These are phyloP conservation scores for Inga leiocalycina DNA, from an alignment of 306 rosid species.

Conservation along the genomic window DNA sequence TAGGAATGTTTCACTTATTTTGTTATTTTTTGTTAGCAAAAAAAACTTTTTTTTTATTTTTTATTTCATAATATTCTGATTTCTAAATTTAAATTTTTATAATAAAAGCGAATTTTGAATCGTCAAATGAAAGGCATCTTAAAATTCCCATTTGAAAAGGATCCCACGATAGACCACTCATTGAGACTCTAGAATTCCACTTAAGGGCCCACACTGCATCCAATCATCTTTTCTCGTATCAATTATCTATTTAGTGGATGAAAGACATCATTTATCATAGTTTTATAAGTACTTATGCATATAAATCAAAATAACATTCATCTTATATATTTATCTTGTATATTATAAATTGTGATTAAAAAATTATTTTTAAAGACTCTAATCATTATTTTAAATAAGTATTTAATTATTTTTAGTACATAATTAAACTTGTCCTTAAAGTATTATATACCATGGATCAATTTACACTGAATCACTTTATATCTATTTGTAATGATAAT, in stretches of 20 bases:
- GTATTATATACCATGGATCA: background rate
- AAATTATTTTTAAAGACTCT: too few species aligned
- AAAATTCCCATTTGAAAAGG: background rate
- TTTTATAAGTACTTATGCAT: too few species aligned
- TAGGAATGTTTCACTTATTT: too few species aligned
- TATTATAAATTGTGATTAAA: too few species aligned
- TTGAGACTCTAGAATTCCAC: background rate
- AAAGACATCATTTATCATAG: too few species aligned
- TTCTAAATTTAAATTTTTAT: background rate
- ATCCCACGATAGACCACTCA: background rate
- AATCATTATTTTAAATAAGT: too few species aligned
- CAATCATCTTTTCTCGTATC: background rate
- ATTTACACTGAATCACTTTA: background rate
- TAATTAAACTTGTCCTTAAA: background rate
- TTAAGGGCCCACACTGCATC: background rate
- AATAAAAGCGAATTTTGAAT: background rate
- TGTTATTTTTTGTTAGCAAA: too few species aligned
- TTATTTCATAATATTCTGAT: background rate
- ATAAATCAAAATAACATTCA: rapidly evolving
- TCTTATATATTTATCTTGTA: too few species aligned
- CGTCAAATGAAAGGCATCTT: background rate
- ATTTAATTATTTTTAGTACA: background rate
- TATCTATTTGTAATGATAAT: background rate
- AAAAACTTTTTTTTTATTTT: too few species aligned
- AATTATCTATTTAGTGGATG: background rate